Base-by-base conservation (phyloP, 1,284 basidiomycete species). In the Ceratorhiza oryzae-sativae region DNA sequence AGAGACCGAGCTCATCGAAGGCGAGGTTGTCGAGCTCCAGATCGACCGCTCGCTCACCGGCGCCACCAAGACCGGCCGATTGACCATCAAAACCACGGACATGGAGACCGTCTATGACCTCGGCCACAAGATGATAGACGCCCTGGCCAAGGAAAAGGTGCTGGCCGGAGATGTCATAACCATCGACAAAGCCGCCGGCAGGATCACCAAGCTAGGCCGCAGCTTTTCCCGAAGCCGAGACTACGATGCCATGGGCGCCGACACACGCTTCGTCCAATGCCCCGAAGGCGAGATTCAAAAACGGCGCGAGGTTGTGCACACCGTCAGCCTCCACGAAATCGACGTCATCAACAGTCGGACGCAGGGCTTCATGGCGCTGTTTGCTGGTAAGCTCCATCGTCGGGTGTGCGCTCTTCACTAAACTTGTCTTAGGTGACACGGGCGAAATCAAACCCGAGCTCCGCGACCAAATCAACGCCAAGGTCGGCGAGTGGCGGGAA, bases 101-200 rank as follows among this genome's bases (percentile, higher is more conserved):
- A 99, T 99, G 97, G 97, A 99, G 84, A 99, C 97, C 15, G 94
- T 99, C 49, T 99, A 99, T 80, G 97, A 99, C 81, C 87, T 99
- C 20, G 97, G 97, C 9, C 95, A 91, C 72, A 99, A 99, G 86
- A 99, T 99, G 97, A 98, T 99, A 74, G 97, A 99, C 78, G 90
- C 95, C 8, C 82, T 99, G 48, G 92, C 94, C 61, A 97, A 97
- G 81, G 96, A 99, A 83, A 99, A 98, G 79, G 93, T 99, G 15
- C 87, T 95, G 2, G 97, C 97, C 0, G 97, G 97, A 34, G 97
- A 99, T 78, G 92, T 99, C 13, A 91, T 99, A 75, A 88, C 93
- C 56, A 98, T 99, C 77, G 97, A 99, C 85, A 98, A 99, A 81
- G 93, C 95, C 0, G 92, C 94, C 34, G 97, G 36, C 36, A 39